Conservation (phyloP, 2,329 filamentous ascomycete genomes). For the Penicillium sp. region DNA sequence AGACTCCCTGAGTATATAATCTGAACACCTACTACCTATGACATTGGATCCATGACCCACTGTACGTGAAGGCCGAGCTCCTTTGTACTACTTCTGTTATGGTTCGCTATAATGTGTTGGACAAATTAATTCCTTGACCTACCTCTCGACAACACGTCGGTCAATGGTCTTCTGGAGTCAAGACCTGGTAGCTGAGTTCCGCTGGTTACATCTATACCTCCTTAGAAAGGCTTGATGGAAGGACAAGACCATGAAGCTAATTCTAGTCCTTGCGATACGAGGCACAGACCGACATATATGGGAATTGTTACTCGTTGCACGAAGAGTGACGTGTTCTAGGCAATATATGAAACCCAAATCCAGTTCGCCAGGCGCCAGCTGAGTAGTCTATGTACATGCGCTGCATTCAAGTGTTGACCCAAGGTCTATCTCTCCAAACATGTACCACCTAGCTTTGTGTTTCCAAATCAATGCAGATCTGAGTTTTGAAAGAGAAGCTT, state of each 20-base stretch:
- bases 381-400: constrained; percentile 40
- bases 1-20: too few relatives aligned
- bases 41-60: too few relatives aligned
- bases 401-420: constrained; percentile 15
- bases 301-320: not conserved
- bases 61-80: too few relatives aligned
- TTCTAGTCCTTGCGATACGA: not conserved
- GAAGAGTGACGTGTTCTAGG: not conserved
- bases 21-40: too few relatives aligned
- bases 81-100: too few relatives aligned
- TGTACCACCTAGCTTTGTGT: constrained; percentile 22
- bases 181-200: too few relatives aligned
- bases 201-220: too few relatives aligned
- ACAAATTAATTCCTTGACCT: too few relatives aligned
- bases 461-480: constrained; percentile 17
- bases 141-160: too few relatives aligned
- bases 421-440: constrained; percentile 21
- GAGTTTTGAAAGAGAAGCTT: not conserved
- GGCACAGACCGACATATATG: not conserved
- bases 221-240: not conserved
- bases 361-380: constrained; percentile 36
- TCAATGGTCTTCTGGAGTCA: too few relatives aligned
- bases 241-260: not conserved
- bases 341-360: constrained; percentile 16
- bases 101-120: too few relatives aligned